Base-by-base conservation (phyloP, 2,329 filamentous ascomycete genomes). In the Colletotrichum lini region DNA sequence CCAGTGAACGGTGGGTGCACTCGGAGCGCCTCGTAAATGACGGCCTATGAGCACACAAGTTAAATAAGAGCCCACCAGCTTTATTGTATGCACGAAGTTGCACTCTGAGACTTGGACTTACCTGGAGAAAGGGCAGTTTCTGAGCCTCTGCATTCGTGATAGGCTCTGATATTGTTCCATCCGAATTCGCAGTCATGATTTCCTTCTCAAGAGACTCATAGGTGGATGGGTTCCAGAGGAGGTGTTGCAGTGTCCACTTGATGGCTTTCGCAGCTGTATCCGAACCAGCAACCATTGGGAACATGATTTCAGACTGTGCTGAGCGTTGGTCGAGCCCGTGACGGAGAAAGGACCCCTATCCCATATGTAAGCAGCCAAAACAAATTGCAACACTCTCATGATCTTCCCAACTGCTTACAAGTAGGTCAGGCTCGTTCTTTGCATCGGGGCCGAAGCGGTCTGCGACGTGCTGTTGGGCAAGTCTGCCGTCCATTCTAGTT, bases 21-120 rank as follows among this genome's bases (percentile, higher is more conserved):
- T 4, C 87, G 83, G 73, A 86, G 78, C 0, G 83, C 82, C 76
- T 91, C 89, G 30, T 83, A 84, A 15, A 90, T 81, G 4, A 87
- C 83, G 2, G 87, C 87, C 53, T 85, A 79, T 16, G 1, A 38
- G 21, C 2, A 18, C 3, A 2, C 1, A 8, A 2, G 40, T 64
- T 1, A 56, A 9, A 3, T 12, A 2, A 9, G 2, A 15, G 13
- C 2, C 0, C 6, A 60, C 8, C 30, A 53, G 42, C n/a, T n/a
- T 4, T 7, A 1, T 52, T 9, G 9, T 2, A 61, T n/a, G 4
- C 1, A 26, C 23, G 47, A 23, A n/a, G 10, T 4, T 23, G 30
- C 30, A 0, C 15, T 47, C 12, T 23, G 1, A 0, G 3, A 4
- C 7, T 61, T 26, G 6, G 26, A n/a, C 35, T 21, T 69, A 65